phyloP scores from a whole-genome alignment of 1,139 yeast genomes.

The Diutina pseudorugosa region DNA sequence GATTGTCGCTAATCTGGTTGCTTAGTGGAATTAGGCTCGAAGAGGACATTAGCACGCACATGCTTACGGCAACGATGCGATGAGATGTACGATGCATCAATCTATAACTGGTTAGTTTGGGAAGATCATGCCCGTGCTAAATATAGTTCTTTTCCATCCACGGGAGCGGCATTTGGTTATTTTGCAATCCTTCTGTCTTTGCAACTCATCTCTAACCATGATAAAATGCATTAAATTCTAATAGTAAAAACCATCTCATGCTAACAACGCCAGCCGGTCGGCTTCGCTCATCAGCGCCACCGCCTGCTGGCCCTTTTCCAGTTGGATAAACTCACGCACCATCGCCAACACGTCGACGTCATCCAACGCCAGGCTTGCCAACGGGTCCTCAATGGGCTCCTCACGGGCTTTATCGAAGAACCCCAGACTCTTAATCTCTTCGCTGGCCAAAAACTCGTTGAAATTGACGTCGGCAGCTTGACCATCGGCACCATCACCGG shows the following conservation, averaged over 20 bases:
- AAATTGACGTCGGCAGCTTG: constrained; percentile 20
- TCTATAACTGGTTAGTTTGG: too few species aligned
- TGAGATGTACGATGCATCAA: too few species aligned
- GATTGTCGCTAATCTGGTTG: too few species aligned
- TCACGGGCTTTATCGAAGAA: constrained; percentile 28
- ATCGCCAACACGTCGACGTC: constrained; percentile 45
- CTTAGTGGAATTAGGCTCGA: too few species aligned
- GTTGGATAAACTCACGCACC: constrained; percentile 12
- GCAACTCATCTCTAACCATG: too few species aligned
- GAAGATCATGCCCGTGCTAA: too few species aligned
- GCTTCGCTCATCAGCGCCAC: not conserved
- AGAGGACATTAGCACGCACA: too few species aligned
- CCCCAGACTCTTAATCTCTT: constrained; percentile 27
- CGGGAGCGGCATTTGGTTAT: too few species aligned
- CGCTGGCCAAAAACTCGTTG: constrained; percentile 30
- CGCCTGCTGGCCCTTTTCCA: not conserved
- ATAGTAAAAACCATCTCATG: not conserved
- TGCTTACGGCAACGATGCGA: too few species aligned
- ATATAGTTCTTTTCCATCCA: too few species aligned
- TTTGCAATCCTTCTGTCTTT: too few species aligned
- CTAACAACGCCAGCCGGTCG: not conserved
- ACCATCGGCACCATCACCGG: constrained; percentile 24
- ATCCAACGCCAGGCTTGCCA: constrained; percentile 70
- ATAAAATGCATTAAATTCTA: not conserved
- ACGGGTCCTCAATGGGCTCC: constrained; percentile 70